Percentiles rank a stretch among this genome's conserved stretches.
These are phyloP conservation scores for Thymus quinquecostatus DNA, from an alignment of 257 asterid species.

Conservation along the genomic window DNA sequence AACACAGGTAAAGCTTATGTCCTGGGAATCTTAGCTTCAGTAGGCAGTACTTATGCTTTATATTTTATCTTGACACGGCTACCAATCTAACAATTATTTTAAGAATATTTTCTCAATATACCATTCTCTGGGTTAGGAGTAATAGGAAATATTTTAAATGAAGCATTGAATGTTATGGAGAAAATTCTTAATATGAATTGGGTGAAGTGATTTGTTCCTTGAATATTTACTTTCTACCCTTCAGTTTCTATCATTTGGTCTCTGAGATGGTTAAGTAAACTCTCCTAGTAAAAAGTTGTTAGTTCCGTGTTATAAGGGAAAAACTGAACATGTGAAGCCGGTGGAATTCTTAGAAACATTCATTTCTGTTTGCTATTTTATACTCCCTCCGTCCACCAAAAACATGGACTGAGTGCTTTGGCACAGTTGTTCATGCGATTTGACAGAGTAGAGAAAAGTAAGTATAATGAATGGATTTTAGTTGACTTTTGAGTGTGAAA, in stretches of 20 bases:
- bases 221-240: not conserved
- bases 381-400: no score
- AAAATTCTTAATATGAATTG: conserved; percentile 5
- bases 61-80: conserved; percentile 3
- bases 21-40: conserved; percentile 10
- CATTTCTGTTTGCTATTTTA: not conserved
- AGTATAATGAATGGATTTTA: no score
- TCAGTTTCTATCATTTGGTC: not conserved
- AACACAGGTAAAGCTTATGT: conserved; percentile 61
- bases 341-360: conserved; percentile 11
- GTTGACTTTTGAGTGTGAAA: no score
- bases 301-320: conserved; percentile 7
- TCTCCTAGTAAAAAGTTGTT: conserved; percentile 4
- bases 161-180: conserved; percentile 11
- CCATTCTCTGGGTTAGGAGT: not conserved
- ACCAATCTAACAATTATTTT: not conserved
- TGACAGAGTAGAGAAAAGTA: no score
- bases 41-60: conserved; percentile 22
- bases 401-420: no score
- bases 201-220: conserved; percentile 9
- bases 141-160: not conserved
- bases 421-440: no score
- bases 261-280: conserved; percentile 3
- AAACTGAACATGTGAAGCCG: conserved; percentile 7
- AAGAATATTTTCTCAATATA: not conserved